Conservation (phyloP, 306 rosid species). For the Glycine latifolia region DNA sequence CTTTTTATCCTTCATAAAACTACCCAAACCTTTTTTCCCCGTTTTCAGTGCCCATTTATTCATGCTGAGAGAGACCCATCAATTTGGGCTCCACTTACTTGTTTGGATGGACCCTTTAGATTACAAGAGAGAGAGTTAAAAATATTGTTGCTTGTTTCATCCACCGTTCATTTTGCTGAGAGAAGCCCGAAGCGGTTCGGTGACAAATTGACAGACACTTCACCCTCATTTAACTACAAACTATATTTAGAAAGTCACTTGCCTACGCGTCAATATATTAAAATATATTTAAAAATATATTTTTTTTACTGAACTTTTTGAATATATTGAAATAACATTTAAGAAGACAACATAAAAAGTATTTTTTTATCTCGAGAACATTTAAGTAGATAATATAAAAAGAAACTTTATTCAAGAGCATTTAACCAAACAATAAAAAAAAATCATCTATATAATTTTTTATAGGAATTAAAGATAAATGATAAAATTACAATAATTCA, state of each 20-base stretch:
- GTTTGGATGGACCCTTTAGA: slow-evolving; percentile 20
- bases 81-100: slow-evolving; percentile 38
- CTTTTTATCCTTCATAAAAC: slow-evolving; percentile 26
- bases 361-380: background rate
- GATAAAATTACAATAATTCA: no score
- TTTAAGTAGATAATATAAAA: no score
- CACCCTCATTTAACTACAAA: slow-evolving; percentile 40
- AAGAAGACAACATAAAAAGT: background rate
- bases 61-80: slow-evolving; percentile 43
- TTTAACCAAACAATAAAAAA: background rate
- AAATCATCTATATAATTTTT: no score
- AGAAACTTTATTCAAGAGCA: background rate
- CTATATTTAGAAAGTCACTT: slow-evolving; percentile 35
- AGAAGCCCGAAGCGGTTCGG: slow-evolving; percentile 15
- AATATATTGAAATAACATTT: background rate
- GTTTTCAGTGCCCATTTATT: slow-evolving; percentile 65
- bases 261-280: slow-evolving; percentile 1
- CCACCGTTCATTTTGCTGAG: slow-evolving; percentile 21
- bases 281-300: background rate
- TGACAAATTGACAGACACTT: slow-evolving; percentile 55
- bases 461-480: no score
- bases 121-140: slow-evolving; percentile 31
- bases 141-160: slow-evolving; percentile 7
- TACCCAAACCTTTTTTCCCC: slow-evolving; percentile 32
- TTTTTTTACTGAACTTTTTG: background rate